A percentile compares a stretch with the other conserved stretches of the same genome.
Conservation (phyloP, 2,329 filamentous ascomycete species). For the Colletotrichum theobromicola region DNA sequence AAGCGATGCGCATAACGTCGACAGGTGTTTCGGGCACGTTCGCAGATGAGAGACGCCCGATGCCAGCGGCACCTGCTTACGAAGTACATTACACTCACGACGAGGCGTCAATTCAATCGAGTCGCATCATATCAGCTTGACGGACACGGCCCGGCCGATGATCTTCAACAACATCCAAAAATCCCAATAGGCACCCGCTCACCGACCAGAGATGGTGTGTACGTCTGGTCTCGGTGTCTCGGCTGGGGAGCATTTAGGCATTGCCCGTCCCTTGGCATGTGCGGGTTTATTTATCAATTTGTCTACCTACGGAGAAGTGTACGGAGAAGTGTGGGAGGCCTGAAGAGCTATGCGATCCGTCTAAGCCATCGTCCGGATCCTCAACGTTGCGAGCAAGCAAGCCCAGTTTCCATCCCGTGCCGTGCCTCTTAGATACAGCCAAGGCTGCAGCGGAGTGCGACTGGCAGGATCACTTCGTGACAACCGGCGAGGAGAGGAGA, state of each 20-base stretch:
- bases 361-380: not conserved
- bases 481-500: not conserved
- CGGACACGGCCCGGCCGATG: not conserved
- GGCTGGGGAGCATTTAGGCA: constrained; percentile 10
- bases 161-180: constrained; percentile 2
- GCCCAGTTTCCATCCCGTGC: not conserved
- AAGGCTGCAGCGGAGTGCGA: not conserved
- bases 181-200: not conserved
- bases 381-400: not conserved
- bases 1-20: not conserved
- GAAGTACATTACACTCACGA: not conserved
- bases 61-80: not conserved
- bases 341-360: not conserved
- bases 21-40: not conserved
- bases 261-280: constrained; percentile 11
- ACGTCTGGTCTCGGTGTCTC: constrained; percentile 19
- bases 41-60: not conserved
- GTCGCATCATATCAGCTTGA: not conserved
- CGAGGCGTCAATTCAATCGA: not conserved
- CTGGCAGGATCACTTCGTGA: not conserved
- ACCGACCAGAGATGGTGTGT: constrained; percentile 18
- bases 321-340: not conserved
- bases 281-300: not conserved
- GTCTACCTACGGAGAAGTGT: not conserved
- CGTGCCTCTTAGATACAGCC: not conserved